phyloP scores from a whole-genome alignment of 345 rosid species.

The Eutrema yunnanense region DNA sequence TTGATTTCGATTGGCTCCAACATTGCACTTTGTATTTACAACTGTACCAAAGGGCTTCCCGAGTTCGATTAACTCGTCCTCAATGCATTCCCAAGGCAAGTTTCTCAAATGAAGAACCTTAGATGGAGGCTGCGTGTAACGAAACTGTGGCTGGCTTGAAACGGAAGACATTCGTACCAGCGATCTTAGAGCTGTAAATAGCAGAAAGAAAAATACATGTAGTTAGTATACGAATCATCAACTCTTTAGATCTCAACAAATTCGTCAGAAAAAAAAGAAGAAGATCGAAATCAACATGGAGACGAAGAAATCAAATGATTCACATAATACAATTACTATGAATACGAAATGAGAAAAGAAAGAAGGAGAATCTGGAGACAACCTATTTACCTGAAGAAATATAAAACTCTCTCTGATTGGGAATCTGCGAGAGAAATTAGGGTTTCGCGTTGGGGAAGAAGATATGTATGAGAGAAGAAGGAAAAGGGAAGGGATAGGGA shows the following conservation, averaged over 20 bases:
- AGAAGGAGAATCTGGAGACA: neutral
- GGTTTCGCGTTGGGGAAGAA: constrained; percentile 19
- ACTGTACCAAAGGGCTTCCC: constrained; percentile 98
- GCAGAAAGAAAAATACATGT: neutral
- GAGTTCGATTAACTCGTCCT: constrained; percentile 85
- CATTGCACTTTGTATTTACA: constrained; percentile 96
- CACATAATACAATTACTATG: neutral
- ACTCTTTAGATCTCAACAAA: neutral
- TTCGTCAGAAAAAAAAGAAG: neutral
- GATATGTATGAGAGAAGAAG: neutral
- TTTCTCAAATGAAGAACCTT: constrained; percentile 98
- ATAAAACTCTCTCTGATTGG: neutral
- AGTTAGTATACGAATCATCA: neutral
- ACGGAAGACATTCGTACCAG: constrained; percentile 68
- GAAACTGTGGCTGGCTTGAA: constrained; percentile 95
- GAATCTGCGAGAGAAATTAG: constrained; percentile 7
- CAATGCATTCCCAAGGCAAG: constrained; percentile 99
- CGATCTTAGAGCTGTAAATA: neutral
- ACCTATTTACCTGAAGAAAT: constrained; percentile 5
- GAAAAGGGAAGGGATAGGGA: neutral
- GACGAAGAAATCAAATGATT: neutral
- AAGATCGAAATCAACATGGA: neutral
- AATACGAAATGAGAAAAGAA: neutral
- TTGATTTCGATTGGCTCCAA: constrained; percentile 95
- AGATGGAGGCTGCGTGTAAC: constrained; percentile 96